These are phyloP conservation scores for Pleurozium schreberi DNA, from an alignment of 225 moss, liverwort and hornwort genomes.

Conservation along the genomic window DNA sequence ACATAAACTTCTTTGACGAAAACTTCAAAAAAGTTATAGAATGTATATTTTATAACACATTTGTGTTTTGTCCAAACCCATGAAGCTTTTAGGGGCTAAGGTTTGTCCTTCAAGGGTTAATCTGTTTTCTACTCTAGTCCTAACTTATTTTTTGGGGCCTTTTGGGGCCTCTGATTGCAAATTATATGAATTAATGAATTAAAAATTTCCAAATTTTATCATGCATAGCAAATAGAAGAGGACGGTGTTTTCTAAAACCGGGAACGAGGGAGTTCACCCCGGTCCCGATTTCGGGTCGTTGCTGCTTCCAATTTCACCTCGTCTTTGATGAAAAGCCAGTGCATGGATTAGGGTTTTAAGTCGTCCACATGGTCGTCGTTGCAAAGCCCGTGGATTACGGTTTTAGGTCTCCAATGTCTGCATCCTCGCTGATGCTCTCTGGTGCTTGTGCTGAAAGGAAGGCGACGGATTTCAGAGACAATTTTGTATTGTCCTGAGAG, in stretches of 20 bases:
- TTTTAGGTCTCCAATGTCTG: neutral
- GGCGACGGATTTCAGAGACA: neutral
- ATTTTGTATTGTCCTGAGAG: neutral
- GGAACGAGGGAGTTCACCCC: neutral
- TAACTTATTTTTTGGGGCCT: neutral
- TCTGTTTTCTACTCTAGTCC: fast-evolving
- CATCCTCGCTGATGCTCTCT: neutral
- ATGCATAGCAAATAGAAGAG: neutral
- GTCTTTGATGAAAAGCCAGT: neutral
- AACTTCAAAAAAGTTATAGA: too few relatives aligned
- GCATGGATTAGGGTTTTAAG: neutral
- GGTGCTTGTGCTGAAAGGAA: neutral
- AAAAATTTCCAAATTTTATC: neutral
- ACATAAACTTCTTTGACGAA: too few relatives aligned
- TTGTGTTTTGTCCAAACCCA: too few relatives aligned
- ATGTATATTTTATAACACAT: too few relatives aligned
- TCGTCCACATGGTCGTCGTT: neutral
- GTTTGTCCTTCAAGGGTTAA: too few relatives aligned
- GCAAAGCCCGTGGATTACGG: neutral
- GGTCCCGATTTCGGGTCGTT: neutral
- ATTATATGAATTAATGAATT: too few relatives aligned
- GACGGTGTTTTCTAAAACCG: neutral
- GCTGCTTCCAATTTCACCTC: neutral
- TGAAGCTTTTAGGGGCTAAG: too few relatives aligned
- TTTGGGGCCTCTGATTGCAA: fast-evolving